phyloP scores from a whole-genome alignment of 1,284 basidiomycete species.

The Ganoderma boninense region DNA sequence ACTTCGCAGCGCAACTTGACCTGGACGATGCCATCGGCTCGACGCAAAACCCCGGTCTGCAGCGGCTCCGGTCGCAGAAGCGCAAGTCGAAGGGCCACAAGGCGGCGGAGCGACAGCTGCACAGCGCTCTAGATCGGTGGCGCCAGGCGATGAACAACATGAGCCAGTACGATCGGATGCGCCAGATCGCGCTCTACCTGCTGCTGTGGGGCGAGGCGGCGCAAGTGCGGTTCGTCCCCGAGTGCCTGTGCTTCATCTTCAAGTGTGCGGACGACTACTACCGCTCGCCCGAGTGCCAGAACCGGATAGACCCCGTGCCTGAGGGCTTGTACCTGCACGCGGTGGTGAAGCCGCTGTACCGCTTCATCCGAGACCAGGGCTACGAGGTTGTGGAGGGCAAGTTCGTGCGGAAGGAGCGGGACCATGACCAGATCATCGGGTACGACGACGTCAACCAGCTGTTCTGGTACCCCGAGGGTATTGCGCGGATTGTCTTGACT shows the following conservation, averaged over 20 bases:
- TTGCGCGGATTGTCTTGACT: slow-evolving; percentile 87
- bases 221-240: slow-evolving; percentile 97
- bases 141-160: slow-evolving; percentile 98
- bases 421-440: slow-evolving; percentile 96
- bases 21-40: slow-evolving; percentile 97
- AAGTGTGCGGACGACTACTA: slow-evolving; percentile 99
- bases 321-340: slow-evolving; percentile 94
- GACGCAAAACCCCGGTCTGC: slow-evolving; percentile 90
- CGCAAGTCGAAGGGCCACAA: slow-evolving; percentile 66
- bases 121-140: slow-evolving; percentile 92
- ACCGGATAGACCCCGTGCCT: slow-evolving; percentile 90
- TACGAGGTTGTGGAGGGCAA: slow-evolving; percentile 98
- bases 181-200: slow-evolving; percentile 96
- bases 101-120: slow-evolving; percentile 81
- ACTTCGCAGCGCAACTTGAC: slow-evolving; percentile 99
- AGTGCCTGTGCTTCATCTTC: slow-evolving; percentile 99
- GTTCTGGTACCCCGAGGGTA: slow-evolving; percentile 99
- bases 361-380: slow-evolving; percentile 97
- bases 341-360: slow-evolving; percentile 96
- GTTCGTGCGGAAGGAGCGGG: slow-evolving; percentile 92
- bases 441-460: slow-evolving; percentile 99
- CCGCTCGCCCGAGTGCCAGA: slow-evolving; percentile 98
- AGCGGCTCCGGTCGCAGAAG: slow-evolving; percentile 73
- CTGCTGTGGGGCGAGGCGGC: slow-evolving; percentile 99
- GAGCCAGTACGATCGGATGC: slow-evolving; percentile 97